Evolutionary conservation across 2,329 filamentous ascomycete species (phyloP).

Genomic region (Volutella citrinella): DNA sequence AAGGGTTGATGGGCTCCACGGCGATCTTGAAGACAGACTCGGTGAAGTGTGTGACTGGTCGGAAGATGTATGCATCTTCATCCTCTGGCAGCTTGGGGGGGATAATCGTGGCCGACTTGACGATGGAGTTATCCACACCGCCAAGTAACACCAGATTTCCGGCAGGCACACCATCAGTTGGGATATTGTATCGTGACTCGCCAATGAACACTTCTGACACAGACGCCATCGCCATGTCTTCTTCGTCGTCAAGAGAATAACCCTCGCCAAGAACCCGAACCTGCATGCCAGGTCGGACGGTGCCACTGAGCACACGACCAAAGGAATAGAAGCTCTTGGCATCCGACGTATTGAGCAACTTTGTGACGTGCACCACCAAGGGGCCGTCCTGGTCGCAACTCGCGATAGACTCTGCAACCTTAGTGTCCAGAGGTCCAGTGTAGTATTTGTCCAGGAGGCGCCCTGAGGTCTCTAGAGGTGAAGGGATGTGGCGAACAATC

Average conservation of each 20-base stretch:
- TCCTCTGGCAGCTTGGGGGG: conserved; percentile 76
- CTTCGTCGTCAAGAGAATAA: conserved; percentile 94
- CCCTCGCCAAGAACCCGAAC: conserved; percentile 92
- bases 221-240: conserved; percentile 89
- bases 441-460: conserved; percentile 83
- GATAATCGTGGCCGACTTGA: conserved; percentile 93
- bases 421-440: conserved; percentile 82
- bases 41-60: conserved; percentile 88
- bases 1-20: conserved; percentile 96
- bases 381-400: conserved; percentile 86
- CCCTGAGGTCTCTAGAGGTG: conserved; percentile 74
- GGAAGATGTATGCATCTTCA: conserved; percentile 94
- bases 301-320: conserved; percentile 89
- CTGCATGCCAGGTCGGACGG: conserved; percentile 74
- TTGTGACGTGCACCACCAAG: conserved; percentile 86
- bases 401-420: conserved; percentile 75
- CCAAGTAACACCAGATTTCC: conserved; percentile 91
- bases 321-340: conserved; percentile 90
- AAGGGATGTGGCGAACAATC: conserved; percentile 85
- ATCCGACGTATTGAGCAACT: conserved; percentile 86
- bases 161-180: conserved; percentile 86
- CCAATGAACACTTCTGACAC: conserved; percentile 86
- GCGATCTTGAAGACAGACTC: conserved; percentile 98
- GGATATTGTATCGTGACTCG: conserved; percentile 89
- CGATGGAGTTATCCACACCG: conserved; percentile 95